Conservation (phyloP, 192 early-diverging fungal genomes). For the Coemansia guatemalensis region DNA sequence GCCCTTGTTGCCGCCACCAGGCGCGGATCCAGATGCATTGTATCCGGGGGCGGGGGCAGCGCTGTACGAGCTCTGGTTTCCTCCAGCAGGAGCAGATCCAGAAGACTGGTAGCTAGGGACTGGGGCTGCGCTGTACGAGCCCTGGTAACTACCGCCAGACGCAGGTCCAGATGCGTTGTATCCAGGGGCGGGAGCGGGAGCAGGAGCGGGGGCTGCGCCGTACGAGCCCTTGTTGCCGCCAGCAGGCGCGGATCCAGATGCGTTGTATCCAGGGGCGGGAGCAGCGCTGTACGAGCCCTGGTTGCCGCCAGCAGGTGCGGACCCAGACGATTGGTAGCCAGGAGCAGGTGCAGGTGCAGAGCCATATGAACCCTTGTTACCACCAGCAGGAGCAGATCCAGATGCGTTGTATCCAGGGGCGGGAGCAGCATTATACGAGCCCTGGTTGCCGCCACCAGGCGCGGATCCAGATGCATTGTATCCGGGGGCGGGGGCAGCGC, state of each 20-base stretch:
- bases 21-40: no score
- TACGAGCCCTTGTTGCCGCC: no score
- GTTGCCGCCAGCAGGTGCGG: background rate
- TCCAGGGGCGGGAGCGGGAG: no score
- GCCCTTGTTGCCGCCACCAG: no score
- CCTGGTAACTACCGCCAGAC: no score
- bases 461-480: background rate
- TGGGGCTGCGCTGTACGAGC: no score
- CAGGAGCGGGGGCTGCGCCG: no score
- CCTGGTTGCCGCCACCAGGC: background rate
- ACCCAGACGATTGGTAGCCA: conserved; percentile 4
- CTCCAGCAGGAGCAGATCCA: conserved; percentile 10
- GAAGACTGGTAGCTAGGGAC: background rate
- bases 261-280: no score
- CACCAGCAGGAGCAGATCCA: conserved; percentile 8
- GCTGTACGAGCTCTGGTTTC: no score
- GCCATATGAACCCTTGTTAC: conserved; percentile 3
- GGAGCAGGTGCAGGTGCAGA: conserved; percentile 9
- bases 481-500: conserved; percentile 1
- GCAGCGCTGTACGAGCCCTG: conserved; percentile 5
- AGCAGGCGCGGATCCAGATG: no score
- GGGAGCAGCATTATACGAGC: conserved; percentile 7
- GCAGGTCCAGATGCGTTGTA: no score
- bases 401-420: conserved; percentile 1
- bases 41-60: no score